phyloP scores from a whole-genome alignment of 2,329 filamentous ascomycete species.

The Neobulgaria alba region DNA sequence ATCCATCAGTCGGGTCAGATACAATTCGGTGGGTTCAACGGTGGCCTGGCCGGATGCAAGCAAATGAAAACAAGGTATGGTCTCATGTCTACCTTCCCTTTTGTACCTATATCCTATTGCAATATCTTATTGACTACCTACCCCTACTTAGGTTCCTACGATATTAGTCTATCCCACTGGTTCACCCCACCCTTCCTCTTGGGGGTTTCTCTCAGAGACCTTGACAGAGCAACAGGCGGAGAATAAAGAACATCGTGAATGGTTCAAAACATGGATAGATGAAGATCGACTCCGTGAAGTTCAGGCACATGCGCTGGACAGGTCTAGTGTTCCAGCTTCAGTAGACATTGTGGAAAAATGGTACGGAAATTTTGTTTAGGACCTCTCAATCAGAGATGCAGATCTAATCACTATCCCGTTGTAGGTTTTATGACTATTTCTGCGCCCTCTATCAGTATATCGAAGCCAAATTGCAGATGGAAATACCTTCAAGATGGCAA shows the following conservation, averaged over 20 bases:
- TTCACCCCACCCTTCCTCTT: conserved; percentile 15
- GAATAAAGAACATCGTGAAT: conserved; percentile 28
- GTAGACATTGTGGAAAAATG: background rate
- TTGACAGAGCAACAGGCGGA: conserved; percentile 17
- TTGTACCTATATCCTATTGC: too few species aligned
- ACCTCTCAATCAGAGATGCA: too few species aligned
- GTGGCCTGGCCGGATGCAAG: conserved; percentile 14
- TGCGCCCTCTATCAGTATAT: conserved; percentile 28
- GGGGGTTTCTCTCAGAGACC: conserved; percentile 31
- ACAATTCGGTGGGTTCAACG: conserved; percentile 13
- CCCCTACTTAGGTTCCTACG: conserved; percentile 20
- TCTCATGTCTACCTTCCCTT: too few species aligned
- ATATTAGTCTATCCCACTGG: conserved; percentile 15
- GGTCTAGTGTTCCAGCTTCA: too few species aligned
- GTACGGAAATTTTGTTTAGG: background rate
- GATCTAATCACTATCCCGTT: too few species aligned
- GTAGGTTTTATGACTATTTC: conserved; percentile 24
- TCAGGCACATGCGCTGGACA: conserved; percentile 8
- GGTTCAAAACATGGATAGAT: conserved; percentile 32
- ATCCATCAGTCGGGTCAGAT: too few species aligned
- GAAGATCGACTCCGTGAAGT: conserved; percentile 20
- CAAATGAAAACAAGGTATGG: conserved; percentile 13
- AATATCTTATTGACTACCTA: too few species aligned
- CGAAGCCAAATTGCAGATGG: conserved; percentile 20
- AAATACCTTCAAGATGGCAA: conserved; percentile 18